Evolutionary conservation across 2,329 filamentous ascomycete genomes (phyloP), one percentile per base, ranked within the genome.

Genomic region (Ambrosiella cleistominuta): DNA sequence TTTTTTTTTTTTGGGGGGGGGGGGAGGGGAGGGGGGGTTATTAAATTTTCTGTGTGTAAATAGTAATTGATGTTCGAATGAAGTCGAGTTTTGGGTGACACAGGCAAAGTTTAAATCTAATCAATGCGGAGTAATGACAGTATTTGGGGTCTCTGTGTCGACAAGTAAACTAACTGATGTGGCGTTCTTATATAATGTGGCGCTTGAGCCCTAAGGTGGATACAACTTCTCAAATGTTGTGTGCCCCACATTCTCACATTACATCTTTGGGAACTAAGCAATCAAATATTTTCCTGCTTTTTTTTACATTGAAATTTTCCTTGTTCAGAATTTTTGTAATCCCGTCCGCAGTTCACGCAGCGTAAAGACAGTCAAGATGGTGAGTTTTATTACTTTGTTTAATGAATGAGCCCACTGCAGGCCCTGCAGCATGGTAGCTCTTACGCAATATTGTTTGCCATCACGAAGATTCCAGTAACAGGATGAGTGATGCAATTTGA

Each of bases 301-400:
- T 54, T 40, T 12, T n/a, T 11, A 1, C 17, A 6, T 36, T 13
- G 12, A 51, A 38, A 4, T 52, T 45, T 11, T 44, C n/a, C 15
- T 7, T 37, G 27, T 9, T 54, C 56, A 3, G 19, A 50, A 39
- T 52, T 58, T 44, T 54, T 9, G 54, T 8, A 44, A 45, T 47
- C 40, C 40, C 47, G 58, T 55, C 59, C 45, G 39, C 53, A 61
- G 45, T 56, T 53, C 15, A 61, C n/a, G 49, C 35, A 45, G 17
- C 47, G 56, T 57, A 53, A 53, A 39, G 65, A 62, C 57, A 68
- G 65, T 63, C 68, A 72, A 71, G 65, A 72, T 72, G 70, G 70
- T 72, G 67, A 72, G 70, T 71, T 58, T 63, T 65, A 6, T 17
- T 56, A 42, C 44, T 47, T 55, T 47, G n/a, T 19, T 58, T 36